phyloP scores from a whole-genome alignment of 1,284 basidiomycete species.

The Pisolithus thermaeus region DNA sequence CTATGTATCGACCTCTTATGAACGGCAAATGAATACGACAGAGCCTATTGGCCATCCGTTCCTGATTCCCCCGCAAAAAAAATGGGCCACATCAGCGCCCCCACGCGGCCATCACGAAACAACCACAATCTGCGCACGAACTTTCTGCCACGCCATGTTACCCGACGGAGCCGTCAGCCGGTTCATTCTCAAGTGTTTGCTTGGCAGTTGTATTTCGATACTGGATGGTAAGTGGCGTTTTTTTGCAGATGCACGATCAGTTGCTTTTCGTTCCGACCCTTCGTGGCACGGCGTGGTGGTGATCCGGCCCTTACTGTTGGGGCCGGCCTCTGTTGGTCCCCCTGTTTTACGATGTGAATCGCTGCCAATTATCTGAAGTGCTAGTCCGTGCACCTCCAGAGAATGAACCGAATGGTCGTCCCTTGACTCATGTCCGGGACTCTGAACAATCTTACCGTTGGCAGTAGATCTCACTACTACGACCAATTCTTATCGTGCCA shows the following conservation, averaged over 20 bases:
- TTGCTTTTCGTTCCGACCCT: neutral
- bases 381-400: neutral
- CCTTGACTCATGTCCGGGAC: neutral
- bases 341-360: too few relatives aligned
- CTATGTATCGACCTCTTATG: too few relatives aligned
- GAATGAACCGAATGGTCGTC: neutral
- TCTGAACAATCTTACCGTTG: neutral
- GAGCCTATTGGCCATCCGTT: too few relatives aligned
- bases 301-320: neutral
- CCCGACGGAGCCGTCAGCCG: neutral
- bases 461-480: neutral
- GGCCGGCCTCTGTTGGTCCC: neutral
- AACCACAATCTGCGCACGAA: too few relatives aligned
- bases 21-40: too few relatives aligned
- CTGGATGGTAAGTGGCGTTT: neutral
- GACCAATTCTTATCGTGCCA: neutral
- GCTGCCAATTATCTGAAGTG: too few relatives aligned
- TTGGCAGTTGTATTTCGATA: neutral
- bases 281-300: neutral
- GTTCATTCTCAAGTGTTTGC: neutral
- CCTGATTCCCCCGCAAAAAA: too few relatives aligned
- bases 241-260: neutral
- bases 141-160: neutral
- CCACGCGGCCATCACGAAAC: too few relatives aligned
- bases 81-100: too few relatives aligned